phyloP scores from a whole-genome alignment of 768 basidiomycete species.

The Boletus rex-veris region DNA sequence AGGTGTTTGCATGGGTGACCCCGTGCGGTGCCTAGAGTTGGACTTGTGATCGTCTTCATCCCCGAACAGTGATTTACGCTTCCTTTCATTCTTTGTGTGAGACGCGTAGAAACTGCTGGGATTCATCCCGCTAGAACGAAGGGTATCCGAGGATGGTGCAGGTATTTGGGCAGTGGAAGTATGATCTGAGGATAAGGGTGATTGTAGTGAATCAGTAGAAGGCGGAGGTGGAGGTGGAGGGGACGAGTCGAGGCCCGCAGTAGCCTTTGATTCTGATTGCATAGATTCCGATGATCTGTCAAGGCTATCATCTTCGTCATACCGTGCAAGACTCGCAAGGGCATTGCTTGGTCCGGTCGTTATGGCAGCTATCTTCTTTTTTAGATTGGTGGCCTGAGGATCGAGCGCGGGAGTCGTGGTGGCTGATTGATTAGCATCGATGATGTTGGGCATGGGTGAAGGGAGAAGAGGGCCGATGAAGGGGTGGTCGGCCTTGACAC shows the following conservation, averaged over 20 bases:
- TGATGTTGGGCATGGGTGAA: conserved; percentile 33
- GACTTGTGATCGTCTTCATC: conserved; percentile 28
- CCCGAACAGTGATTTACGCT: conserved; percentile 39
- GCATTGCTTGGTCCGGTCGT: conserved; percentile 31
- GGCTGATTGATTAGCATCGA: conserved; percentile 14
- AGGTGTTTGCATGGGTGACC: conserved; percentile 20
- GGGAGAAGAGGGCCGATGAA: conserved; percentile 71
- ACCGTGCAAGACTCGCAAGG: conserved; percentile 38
- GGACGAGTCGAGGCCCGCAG: conserved; percentile 22
- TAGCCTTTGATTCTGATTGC: conserved; percentile 15
- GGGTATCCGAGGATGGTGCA: conserved; percentile 17
- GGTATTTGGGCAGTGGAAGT: conserved; percentile 19
- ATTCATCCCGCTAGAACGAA: conserved; percentile 25
- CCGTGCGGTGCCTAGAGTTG: conserved; percentile 17
- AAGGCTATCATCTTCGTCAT: conserved; percentile 40
- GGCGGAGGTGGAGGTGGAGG: conserved; percentile 33
- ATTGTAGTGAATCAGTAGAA: conserved; percentile 32
- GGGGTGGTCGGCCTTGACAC: conserved; percentile 44
- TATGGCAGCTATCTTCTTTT: conserved; percentile 51
- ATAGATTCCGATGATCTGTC: conserved; percentile 22
- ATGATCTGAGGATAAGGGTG: conserved; percentile 31
- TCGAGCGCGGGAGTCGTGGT: conserved; percentile 29
- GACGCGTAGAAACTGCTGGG: conserved; percentile 40
- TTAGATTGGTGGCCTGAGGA: conserved; percentile 51
- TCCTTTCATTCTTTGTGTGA: conserved; percentile 27